Evolutionary conservation across 2,329 filamentous ascomycete genomes (phyloP), one percentile per base, ranked within the genome.

Genomic region (Canariomyces notabilis): DNA sequence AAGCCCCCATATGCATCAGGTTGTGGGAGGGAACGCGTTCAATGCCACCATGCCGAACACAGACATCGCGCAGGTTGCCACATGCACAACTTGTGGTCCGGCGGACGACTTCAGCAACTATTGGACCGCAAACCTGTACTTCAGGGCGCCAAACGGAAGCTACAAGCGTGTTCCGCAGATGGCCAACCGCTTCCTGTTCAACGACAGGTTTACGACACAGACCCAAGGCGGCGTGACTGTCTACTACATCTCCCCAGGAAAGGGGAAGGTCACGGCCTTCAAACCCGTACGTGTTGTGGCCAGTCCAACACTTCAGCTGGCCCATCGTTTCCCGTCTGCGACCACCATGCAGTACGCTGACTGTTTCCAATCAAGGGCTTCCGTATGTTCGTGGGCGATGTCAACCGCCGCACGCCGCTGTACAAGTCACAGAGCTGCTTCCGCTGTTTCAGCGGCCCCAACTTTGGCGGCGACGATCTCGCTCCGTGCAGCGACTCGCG

Each of bases 281-380:
- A 69, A 69, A 60, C 66, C 68, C 42, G 75, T 63, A 75, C 70
- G 49, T 84, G 79, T 65, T 80, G 80, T 62, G 69, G 52, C 59
- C 43, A 56, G 60, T 45, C n/a, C n/a, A n/a, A n/a, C n/a, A n/a
- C n/a, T n/a, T n/a, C n/a, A n/a, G n/a, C n/a, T n/a, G n/a, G n/a
- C n/a, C n/a, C n/a, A n/a, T n/a, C n/a, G n/a, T n/a, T n/a, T n/a
- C n/a, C n/a, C n/a, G n/a, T n/a, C n/a, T n/a, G n/a, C 32, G 47
- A 35, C 52, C 63, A 47, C 33, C 64, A 61, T 76, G 12, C n/a
- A 3, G 12, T 18, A 15, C 80, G 3, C 22, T 14, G 14, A 11
- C 9, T 12, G 11, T 18, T 9, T n/a, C 80, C 62, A 53, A 12
- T 4, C 44, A n/a, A 69, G 66, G 68, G 71, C n/a, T 74, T 74